These are phyloP conservation scores for Candida neerlandica DNA, from an alignment of 1,139 yeast species.

Conservation along the genomic window DNA sequence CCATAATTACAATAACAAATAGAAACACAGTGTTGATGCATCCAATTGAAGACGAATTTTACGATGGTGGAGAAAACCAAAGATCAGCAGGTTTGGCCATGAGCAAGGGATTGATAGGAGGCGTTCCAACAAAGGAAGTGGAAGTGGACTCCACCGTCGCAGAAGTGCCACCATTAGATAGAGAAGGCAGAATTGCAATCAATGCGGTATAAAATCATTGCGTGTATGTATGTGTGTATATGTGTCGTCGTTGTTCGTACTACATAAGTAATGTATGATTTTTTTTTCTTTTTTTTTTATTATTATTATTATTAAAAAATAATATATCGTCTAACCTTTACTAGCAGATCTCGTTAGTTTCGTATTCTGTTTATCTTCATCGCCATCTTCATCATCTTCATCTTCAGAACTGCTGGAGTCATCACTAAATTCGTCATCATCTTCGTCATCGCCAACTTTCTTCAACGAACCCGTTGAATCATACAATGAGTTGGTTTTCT, in stretches of 20 bases:
- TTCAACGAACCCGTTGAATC: constrained; percentile 42
- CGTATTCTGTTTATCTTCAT: constrained; percentile 18
- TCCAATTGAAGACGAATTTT: constrained; percentile 89
- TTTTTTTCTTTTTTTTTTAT: constrained; percentile 1
- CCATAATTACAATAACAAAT: constrained; percentile 77
- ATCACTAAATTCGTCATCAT: constrained; percentile 31
- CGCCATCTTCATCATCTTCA: constrained; percentile 30
- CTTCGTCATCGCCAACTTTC: constrained; percentile 24
- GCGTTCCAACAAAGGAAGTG: constrained; percentile 10
- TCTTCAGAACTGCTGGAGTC: constrained; percentile 34
- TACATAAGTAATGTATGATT: background rate
- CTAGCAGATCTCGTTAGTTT: constrained; percentile 47
- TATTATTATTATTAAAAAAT: no score
- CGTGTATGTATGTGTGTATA: no score
- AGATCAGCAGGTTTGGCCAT: constrained; percentile 85
- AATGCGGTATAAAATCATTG: background rate
- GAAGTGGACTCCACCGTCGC: constrained; percentile 19
- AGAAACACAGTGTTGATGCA: constrained; percentile 83
- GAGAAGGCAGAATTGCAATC: constrained; percentile 65
- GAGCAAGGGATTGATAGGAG: constrained; percentile 86
- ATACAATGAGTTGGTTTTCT: constrained; percentile 64
- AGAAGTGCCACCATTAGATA: constrained; percentile 79
- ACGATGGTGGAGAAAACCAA: constrained; percentile 62
- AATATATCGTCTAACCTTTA: constrained; percentile 27
- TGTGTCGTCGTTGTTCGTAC: background rate